Base-by-base conservation (phyloP, 1,139 yeast species). In the Barnettozyma hawaiiensis region DNA sequence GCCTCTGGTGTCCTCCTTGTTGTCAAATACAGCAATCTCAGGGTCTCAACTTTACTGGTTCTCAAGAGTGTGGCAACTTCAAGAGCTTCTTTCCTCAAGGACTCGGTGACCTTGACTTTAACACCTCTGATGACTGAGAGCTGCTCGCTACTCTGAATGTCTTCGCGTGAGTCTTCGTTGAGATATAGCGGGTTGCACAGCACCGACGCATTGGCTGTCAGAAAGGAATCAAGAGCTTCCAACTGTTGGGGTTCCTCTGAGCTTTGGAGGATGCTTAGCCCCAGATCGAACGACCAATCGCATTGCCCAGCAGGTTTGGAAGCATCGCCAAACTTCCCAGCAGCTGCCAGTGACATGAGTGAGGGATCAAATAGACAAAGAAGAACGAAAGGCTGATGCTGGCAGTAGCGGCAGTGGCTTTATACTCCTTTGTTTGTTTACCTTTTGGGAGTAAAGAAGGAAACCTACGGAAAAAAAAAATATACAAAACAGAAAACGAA, bases 151-250 rank as follows among this genome's bases (percentile, higher is more conserved):
- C 35, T 22, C 2, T 52, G 53, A 3, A 47, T 31, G 4, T 27
- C 26, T 5, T 44, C 47, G 10, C 31, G 27, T 2, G 26, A 5
- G 2, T 26, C 31, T 10, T 15, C 42, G 24, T 29, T 42, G 40
- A 75, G 70, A 8, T 78, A 73, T 10, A 61, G 49, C 2, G 75
- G 64, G 43, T 59, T 59, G 16, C 63, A 55, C 8, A 70, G 47
- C 2, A 69, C 49, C 0, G 45, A 38, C 22, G 45, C 58, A 48
- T 75, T 73, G 32, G 64, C 47, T 23, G 65, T 46, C 34, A 78
- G 57, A 51, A 73, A 77, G 47, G 64, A 70, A 47, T 72, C 76
- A 48, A 76, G 57, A 1, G 75, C 69, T 38, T 67, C 69, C 37
- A 64, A 46, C 12, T 54, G 42, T n/a, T 46, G 27, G 7, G 37